Conservation (phyloP, 805 yeast genomes). For the Saturnispora bothae region DNA sequence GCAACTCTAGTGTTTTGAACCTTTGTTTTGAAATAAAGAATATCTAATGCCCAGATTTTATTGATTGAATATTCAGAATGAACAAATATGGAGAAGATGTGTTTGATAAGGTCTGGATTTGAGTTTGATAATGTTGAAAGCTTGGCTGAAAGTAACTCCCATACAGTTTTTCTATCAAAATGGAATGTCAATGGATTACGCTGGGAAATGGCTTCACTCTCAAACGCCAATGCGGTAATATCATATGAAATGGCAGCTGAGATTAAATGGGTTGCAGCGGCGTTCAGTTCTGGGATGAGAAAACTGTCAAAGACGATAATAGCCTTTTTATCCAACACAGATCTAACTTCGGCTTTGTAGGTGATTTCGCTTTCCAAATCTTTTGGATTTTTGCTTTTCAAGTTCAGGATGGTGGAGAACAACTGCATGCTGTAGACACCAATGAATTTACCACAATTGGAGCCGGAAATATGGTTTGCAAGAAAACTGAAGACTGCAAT, state of each 20-base stretch:
- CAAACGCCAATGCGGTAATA: conserved; percentile 18
- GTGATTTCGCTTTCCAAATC: conserved; percentile 28
- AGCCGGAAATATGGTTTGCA: conserved; percentile 24
- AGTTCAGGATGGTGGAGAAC: conserved; percentile 15
- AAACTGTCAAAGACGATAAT: conserved; percentile 23
- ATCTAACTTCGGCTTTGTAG: conserved; percentile 37
- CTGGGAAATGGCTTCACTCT: conserved; percentile 3
- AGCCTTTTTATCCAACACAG: conserved; percentile 35
- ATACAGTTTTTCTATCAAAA: conserved; percentile 6
- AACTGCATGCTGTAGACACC: conserved; percentile 19
- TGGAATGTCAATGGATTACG: conserved; percentile 1
- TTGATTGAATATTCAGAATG: not conserved
- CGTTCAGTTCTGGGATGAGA: conserved; percentile 7
- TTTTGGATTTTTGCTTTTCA: conserved; percentile 10
- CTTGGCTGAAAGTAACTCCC: conserved; percentile 5
- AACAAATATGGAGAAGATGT: conserved; percentile 1
- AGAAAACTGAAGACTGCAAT: conserved; percentile 41
- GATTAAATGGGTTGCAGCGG: conserved; percentile 16
- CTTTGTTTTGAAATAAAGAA: conserved; percentile 10
- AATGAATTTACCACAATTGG: conserved; percentile 18
- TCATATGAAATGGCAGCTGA: conserved; percentile 18
- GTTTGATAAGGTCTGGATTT: not conserved
- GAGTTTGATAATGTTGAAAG: conserved; percentile 1
- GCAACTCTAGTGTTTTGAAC: conserved; percentile 1
- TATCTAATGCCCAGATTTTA: conserved; percentile 9